Conservation (phyloP, 2,329 filamentous ascomycete species). For the Aspergillus fumigatiaffinis region DNA sequence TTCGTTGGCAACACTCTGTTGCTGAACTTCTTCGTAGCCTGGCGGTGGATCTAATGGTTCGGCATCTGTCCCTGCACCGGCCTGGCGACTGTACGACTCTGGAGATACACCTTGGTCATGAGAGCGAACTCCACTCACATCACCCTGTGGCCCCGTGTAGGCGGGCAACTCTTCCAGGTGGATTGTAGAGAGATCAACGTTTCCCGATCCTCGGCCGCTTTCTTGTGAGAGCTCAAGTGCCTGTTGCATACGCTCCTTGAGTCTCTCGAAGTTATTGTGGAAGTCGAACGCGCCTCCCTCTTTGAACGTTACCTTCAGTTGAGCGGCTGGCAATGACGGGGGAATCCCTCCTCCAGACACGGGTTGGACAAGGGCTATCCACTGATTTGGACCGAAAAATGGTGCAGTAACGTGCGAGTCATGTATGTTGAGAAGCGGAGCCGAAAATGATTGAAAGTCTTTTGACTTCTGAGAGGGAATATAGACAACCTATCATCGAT, state of each 20-base stretch:
- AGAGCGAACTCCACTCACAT: slow-evolving; percentile 11
- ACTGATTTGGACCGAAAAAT: slow-evolving; percentile 90
- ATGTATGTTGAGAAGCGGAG: slow-evolving; percentile 79
- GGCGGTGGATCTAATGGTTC: slow-evolving; percentile 72
- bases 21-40: slow-evolving; percentile 86
- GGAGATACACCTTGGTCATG: slow-evolving; percentile 6
- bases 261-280: slow-evolving; percentile 72
- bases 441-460: slow-evolving; percentile 79
- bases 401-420: slow-evolving; percentile 84
- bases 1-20: slow-evolving; percentile 70
- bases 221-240: slow-evolving; percentile 58
- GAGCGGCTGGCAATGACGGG: slow-evolving; percentile 65
- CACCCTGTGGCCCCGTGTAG: slow-evolving; percentile 63
- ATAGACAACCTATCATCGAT: slow-evolving; percentile 69
- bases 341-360: slow-evolving; percentile 82
- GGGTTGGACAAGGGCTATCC: slow-evolving; percentile 75
- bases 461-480: slow-evolving; percentile 67
- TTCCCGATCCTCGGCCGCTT: slow-evolving; percentile 40
- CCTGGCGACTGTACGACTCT: slow-evolving; percentile 17
- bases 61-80: slow-evolving; percentile 28
- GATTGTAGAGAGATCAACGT: slow-evolving; percentile 59
- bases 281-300: slow-evolving; percentile 96
- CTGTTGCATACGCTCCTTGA: slow-evolving; percentile 79
- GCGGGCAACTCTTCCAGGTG: slow-evolving; percentile 84
- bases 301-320: slow-evolving; percentile 83